These are phyloP conservation scores for Trypanosoma boissoni DNA, from an alignment of 208 protist genomes.

Conservation along the genomic window DNA sequence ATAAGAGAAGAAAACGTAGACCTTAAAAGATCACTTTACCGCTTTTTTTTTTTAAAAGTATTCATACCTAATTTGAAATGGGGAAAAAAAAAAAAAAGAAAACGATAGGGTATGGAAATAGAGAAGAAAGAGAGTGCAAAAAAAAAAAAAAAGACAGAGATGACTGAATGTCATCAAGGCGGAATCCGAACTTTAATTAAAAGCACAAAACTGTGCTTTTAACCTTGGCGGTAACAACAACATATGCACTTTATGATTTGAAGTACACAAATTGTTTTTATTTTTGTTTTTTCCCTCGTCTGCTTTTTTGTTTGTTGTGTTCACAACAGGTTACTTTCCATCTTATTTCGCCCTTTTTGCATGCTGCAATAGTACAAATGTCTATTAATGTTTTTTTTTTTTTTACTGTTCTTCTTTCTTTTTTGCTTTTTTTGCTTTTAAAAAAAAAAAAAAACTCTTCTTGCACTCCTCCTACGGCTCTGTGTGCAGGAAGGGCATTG, in stretches of 20 bases:
- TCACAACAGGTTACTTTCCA: not conserved
- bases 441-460: no score
- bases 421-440: not conserved
- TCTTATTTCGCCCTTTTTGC: conserved; percentile 4
- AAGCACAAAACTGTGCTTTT: not conserved
- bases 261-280: not conserved
- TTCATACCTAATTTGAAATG: not conserved
- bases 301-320: conserved; percentile 2
- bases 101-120: not conserved
- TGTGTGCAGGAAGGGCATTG: no score
- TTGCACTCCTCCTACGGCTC: not conserved
- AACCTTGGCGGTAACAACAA: no score
- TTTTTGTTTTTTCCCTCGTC: not conserved
- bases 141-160: conserved; percentile 7
- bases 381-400: conserved; percentile 9
- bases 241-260: no score
- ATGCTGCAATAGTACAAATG: not conserved
- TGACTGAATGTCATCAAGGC: not conserved
- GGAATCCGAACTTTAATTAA: not conserved
- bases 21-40: no score
- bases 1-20: no score
- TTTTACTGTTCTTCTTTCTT: not conserved
- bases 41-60: not conserved
- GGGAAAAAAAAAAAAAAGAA: conserved; percentile 5
- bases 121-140: not conserved